phyloP scores from a whole-genome alignment of 768 basidiomycete species.

The Termitomyces sp. region DNA sequence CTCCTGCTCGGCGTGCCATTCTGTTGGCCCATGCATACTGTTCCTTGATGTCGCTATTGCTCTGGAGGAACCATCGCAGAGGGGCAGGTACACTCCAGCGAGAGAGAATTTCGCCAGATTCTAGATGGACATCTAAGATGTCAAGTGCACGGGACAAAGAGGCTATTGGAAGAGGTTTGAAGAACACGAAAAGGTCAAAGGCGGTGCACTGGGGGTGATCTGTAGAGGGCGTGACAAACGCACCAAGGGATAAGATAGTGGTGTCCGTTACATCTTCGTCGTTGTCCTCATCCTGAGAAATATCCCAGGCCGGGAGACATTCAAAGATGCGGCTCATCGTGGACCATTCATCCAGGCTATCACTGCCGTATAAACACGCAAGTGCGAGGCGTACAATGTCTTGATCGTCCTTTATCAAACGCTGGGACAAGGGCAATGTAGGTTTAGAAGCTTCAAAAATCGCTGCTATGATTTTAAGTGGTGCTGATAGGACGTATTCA shows the following conservation, averaged over 20 bases:
- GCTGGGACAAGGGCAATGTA: conserved; percentile 61
- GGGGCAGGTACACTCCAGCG: conserved; percentile 84
- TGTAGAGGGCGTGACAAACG: conserved; percentile 74
- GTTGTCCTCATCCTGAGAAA: conserved; percentile 46
- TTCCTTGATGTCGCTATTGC: conserved; percentile 53
- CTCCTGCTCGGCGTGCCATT: conserved; percentile 71
- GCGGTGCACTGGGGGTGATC: conserved; percentile 50
- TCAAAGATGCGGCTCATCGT: conserved; percentile 93
- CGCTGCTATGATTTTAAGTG: conserved; percentile 62
- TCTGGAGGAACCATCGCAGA: conserved; percentile 87
- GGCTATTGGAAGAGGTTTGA: conserved; percentile 67
- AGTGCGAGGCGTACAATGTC: conserved; percentile 84
- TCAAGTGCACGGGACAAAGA: conserved; percentile 83
- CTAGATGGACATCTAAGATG: conserved; percentile 88
- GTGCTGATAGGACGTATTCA: conserved; percentile 64
- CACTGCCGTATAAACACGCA: conserved; percentile 82
- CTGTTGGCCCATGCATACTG: conserved; percentile 85
- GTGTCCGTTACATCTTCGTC: conserved; percentile 76
- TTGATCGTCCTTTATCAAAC: conserved; percentile 76
- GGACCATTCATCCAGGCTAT: conserved; percentile 65
- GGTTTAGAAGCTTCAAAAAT: conserved; percentile 93
- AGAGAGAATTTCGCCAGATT: conserved; percentile 87
- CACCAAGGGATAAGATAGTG: conserved; percentile 73
- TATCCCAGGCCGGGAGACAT: conserved; percentile 90
- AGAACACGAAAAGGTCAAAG: conserved; percentile 73